These are phyloP conservation scores for Galium porrigens DNA, from an alignment of 305 asterid species.

Conservation along the genomic window DNA sequence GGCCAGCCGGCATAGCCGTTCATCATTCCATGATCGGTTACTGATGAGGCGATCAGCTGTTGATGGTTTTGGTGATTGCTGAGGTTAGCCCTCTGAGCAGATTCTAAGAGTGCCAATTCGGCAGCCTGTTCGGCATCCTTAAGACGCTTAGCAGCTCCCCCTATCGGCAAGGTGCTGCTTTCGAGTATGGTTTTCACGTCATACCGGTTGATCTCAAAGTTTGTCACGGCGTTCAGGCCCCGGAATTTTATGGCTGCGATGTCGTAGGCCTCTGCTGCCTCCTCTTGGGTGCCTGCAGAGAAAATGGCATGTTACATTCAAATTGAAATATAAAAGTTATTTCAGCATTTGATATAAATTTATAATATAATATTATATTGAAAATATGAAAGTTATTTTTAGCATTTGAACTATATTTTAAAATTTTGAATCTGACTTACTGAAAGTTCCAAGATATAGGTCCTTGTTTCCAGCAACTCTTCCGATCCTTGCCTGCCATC, in stretches of 20 bases:
- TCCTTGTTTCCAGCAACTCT: constrained; percentile 84
- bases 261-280: constrained; percentile 86
- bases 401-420: too few species aligned
- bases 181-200: constrained; percentile 72
- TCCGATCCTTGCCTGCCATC: constrained; percentile 87
- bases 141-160: constrained; percentile 64
- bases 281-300: constrained; percentile 61
- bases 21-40: constrained; percentile 15
- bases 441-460: constrained; percentile 73
- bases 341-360: too few species aligned
- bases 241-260: constrained; percentile 80
- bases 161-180: constrained; percentile 49
- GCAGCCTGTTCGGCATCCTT: constrained; percentile 47
- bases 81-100: constrained; percentile 24
- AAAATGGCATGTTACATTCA: not conserved
- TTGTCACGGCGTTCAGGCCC: constrained; percentile 60
- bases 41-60: constrained; percentile 19
- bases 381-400: too few species aligned
- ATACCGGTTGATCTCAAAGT: constrained; percentile 63
- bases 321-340: too few species aligned
- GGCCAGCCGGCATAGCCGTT: constrained; percentile 37
- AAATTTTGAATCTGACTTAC: constrained; percentile 22
- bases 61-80: constrained; percentile 10
- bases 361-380: too few species aligned
- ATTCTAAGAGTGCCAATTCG: constrained; percentile 40